These are phyloP conservation scores for Moelleriella libera DNA, from an alignment of 2,329 filamentous ascomycete genomes.

Conservation along the genomic window DNA sequence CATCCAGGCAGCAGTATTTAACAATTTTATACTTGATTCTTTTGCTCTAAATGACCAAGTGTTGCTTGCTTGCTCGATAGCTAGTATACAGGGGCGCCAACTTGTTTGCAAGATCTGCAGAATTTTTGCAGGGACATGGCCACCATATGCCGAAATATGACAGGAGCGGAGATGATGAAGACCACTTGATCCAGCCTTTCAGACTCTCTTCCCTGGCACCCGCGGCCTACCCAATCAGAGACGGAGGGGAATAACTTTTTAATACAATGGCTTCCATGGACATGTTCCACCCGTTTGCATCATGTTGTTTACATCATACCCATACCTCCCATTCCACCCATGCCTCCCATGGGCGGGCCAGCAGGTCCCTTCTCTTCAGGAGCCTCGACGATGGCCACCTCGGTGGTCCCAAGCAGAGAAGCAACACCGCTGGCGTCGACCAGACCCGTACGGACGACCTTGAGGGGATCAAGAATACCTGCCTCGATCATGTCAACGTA, in stretches of 20 bases:
- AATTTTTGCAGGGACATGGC: conserved; percentile 14
- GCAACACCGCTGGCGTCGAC: conserved; percentile 92
- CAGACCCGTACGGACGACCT: conserved; percentile 95
- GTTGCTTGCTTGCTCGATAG: conserved; percentile 3
- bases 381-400: conserved; percentile 95
- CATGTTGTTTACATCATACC: conserved; percentile 43
- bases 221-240: conserved; percentile 16
- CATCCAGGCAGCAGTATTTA: conserved; percentile 1
- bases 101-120: conserved; percentile 5
- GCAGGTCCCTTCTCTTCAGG: conserved; percentile 75
- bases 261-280: conserved; percentile 12
- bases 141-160: background rate
- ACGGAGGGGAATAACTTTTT: conserved; percentile 12
- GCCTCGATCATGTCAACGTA: conserved; percentile 97
- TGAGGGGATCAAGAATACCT: conserved; percentile 97
- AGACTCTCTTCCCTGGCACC: background rate
- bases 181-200: conserved; percentile 13
- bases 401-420: conserved; percentile 91
- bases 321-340: conserved; percentile 56
- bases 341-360: conserved; percentile 46
- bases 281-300: conserved; percentile 6
- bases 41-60: conserved; percentile 14
- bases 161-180: conserved; percentile 19
- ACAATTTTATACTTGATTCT: conserved; percentile 7
- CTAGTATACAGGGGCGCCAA: conserved; percentile 20